These are phyloP conservation scores for Hsuehochloa calcarea DNA, from an alignment of 176 grass and related monocot species.

Conservation along the genomic window DNA sequence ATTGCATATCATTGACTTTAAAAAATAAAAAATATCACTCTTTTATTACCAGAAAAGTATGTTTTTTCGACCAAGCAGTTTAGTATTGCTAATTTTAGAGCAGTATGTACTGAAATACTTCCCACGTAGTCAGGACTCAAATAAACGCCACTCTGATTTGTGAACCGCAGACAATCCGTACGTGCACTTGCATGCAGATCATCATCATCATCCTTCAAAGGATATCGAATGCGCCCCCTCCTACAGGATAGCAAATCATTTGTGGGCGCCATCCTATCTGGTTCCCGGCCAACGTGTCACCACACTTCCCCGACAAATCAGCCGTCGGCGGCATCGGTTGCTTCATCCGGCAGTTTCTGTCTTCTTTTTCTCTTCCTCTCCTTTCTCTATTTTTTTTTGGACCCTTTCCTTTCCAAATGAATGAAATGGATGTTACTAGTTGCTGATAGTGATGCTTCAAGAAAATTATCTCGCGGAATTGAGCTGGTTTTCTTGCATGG, in stretches of 20 bases:
- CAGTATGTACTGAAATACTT: neutral
- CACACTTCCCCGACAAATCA: neutral
- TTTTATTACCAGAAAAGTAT: no score
- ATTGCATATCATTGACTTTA: no score
- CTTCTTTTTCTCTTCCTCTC: neutral
- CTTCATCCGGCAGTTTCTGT: constrained; percentile 6
- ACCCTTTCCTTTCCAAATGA: neutral
- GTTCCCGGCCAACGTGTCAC: constrained; percentile 21
- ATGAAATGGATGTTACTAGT: neutral
- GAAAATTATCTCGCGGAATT: neutral
- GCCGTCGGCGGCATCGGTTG: neutral
- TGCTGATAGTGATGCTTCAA: neutral
- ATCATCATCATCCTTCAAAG: constrained; percentile 8
- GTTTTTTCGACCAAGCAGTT: neutral
- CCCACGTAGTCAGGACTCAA: neutral
- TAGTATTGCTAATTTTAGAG: neutral
- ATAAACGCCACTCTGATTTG: neutral
- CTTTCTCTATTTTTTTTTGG: neutral
- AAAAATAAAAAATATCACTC: no score
- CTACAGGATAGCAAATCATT: constrained; percentile 43
- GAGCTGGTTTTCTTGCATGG: neutral
- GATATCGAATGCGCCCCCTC: constrained; percentile 30
- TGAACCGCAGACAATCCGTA: constrained; percentile 26
- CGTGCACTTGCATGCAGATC: constrained; percentile 30
- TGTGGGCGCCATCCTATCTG: constrained; percentile 40